Conservation (phyloP, 2,329 filamentous ascomycete species). For the Teratosphaeria nubilosa region DNA sequence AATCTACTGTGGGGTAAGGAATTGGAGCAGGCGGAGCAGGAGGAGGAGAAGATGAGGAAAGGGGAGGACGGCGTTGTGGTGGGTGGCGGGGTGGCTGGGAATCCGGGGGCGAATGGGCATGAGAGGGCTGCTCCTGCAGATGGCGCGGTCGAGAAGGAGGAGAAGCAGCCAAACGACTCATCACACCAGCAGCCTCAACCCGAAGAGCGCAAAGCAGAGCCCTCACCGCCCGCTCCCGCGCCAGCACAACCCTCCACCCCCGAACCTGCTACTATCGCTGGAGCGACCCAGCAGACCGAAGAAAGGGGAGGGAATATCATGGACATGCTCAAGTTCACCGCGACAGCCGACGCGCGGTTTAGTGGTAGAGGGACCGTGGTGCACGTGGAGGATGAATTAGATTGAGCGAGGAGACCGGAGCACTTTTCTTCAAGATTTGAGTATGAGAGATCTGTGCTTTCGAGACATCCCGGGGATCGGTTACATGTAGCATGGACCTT, state of each 20-base stretch:
- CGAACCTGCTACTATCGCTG: not conserved
- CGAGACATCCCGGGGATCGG: too few relatives aligned
- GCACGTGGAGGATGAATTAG: not conserved
- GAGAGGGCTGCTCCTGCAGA: not conserved
- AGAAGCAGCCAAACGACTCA: not conserved
- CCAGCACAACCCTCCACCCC: not conserved
- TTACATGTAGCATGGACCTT: too few relatives aligned
- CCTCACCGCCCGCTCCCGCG: not conserved
- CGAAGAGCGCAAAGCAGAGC: not conserved
- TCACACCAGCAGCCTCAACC: not conserved
- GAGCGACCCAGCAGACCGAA: not conserved
- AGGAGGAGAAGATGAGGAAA: slow-evolving; percentile 10
- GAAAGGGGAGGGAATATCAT: not conserved
- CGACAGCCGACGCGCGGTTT: not conserved
- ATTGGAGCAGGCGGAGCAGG: slow-evolving; percentile 25
- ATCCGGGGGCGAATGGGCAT: not conserved
- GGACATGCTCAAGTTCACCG: not conserved
- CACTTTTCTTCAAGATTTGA: not conserved
- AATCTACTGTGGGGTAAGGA: slow-evolving; percentile 36
- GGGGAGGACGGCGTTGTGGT: not conserved
- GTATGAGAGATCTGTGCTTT: too few relatives aligned
- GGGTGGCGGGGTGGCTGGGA: not conserved
- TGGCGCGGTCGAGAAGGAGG: not conserved
- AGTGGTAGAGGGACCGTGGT: not conserved
- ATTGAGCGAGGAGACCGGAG: not conserved